A percentile compares a stretch with the other conserved stretches of the same genome.
phyloP scores from a whole-genome alignment of 768 basidiomycete species.

The Neoboletus magnificus region DNA sequence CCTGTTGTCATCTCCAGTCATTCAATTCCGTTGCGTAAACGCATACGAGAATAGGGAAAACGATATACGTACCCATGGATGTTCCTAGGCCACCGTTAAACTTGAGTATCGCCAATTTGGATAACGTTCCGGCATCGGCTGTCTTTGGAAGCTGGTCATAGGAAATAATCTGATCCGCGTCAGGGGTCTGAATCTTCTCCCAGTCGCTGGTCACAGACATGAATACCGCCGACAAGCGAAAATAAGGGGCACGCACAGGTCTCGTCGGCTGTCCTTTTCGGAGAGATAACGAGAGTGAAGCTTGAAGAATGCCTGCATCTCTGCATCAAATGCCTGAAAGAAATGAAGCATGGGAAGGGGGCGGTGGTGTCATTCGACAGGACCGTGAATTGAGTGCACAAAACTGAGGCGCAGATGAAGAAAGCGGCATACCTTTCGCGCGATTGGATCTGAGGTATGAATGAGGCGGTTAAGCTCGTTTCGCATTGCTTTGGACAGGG shows the following conservation, averaged over 20 bases:
- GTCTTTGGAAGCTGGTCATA: constrained; percentile 69
- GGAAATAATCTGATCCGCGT: constrained; percentile 79
- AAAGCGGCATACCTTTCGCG: constrained; percentile 50
- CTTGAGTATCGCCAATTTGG: constrained; percentile 94
- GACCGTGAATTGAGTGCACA: constrained; percentile 31
- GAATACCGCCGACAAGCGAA: constrained; percentile 8
- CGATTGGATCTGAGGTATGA: constrained; percentile 48
- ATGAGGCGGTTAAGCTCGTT: constrained; percentile 70
- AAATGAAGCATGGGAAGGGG: constrained; percentile 5
- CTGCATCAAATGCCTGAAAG: constrained; percentile 67
- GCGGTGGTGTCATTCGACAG: constrained; percentile 13
- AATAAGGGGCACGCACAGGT: constrained; percentile 59
- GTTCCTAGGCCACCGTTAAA: constrained; percentile 93
- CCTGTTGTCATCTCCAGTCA: constrained; percentile 36
- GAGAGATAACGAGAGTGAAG: constrained; percentile 93
- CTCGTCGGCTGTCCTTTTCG: constrained; percentile 81
- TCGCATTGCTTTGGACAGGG: constrained; percentile 50
- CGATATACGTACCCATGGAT: constrained; percentile 65
- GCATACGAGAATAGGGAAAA: background rate
- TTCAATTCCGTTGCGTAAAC: background rate
- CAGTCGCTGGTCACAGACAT: constrained; percentile 57
- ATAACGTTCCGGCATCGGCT: constrained; percentile 62
- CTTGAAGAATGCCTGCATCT: constrained; percentile 96
- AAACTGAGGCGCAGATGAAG: constrained; percentile 33
- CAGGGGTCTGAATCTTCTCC: constrained; percentile 87